Conservation (phyloP, 2,329 filamentous ascomycete genomes). For the Xylariaceae sp. region DNA sequence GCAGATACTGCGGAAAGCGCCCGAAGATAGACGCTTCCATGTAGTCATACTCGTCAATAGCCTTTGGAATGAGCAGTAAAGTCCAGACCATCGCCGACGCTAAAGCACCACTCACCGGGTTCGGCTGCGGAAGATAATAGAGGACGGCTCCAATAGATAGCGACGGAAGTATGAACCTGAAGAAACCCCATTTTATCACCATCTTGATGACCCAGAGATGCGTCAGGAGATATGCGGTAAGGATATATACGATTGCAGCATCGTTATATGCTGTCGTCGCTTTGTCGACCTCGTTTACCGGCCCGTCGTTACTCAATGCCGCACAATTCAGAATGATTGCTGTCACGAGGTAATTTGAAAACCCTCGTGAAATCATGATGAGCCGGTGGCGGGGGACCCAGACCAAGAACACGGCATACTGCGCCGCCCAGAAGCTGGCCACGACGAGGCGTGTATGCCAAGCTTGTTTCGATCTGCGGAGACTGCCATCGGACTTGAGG, state of each 20-base stretch:
- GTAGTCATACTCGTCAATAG: slow-evolving; percentile 8
- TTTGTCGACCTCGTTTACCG: background rate
- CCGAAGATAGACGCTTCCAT: slow-evolving; percentile 10
- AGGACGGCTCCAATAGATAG: background rate
- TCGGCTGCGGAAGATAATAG: slow-evolving; percentile 3
- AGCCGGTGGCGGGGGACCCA: slow-evolving; percentile 2
- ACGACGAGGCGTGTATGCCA: background rate
- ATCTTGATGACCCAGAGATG: slow-evolving; percentile 3
- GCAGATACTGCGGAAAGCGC: slow-evolving; percentile 9
- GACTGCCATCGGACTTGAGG: background rate
- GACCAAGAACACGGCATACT: slow-evolving; percentile 2
- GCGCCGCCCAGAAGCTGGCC: slow-evolving; percentile 1
- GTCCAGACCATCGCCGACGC: background rate
- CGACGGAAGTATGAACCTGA: slow-evolving; percentile 4
- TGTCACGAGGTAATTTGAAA: background rate
- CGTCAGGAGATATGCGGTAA: slow-evolving; percentile 5
- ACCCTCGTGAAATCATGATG: slow-evolving; percentile 1
- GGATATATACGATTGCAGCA: background rate
- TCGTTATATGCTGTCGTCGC: background rate
- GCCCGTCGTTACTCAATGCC: slow-evolving; percentile 5
- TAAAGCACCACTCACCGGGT: background rate
- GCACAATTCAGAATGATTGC: slow-evolving; percentile 1
- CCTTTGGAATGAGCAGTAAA: background rate
- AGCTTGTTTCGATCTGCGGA: background rate
- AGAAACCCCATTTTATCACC: slow-evolving; percentile 1